Evolutionary conservation across 768 basidiomycete species (phyloP), one percentile per base, ranked within the genome.

Genomic region (Tremella yokohamensis): DNA sequence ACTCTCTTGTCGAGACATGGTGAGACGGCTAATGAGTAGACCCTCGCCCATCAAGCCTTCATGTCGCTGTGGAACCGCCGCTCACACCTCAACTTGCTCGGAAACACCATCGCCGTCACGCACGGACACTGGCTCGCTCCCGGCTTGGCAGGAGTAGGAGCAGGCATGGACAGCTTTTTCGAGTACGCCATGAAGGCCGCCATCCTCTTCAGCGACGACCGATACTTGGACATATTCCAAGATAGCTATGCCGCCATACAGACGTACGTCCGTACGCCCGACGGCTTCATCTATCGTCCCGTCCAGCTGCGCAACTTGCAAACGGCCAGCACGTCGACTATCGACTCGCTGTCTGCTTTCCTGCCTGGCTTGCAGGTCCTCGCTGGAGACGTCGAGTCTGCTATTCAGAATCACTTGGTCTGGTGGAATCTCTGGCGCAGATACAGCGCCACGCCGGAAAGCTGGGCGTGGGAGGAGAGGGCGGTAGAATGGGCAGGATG

Each of bases 311-410:
- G 83, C 50, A 84, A 79, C 25, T 90, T 93, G 18, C 86, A 89
- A 58, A 79, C 84, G 4, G 81, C 85, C 3, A 44, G 39, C 7
- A 89, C 86, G 69, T 78, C 81, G 45, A 87, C 85, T n/a, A 80
- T 94, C n/a, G 96, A 99, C 74, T 96, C 91, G 1, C 79, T 99
- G 15, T 90, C 91, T 1, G 92, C 96, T 1, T 99, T 98, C 75
- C 91, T 93, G 85, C 90, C 94, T n/a, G 96, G 93, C 19, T 80
- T 97, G 15, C 94, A 96, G 77, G 77, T 76, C 3, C 68, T 79
- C 1, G 69, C 75, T 8, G 79, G 79, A 16, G 89, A 96, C 78
- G 72, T 96, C 37, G 85, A 89, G 73, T 90, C 83, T 73, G 94
- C 93, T 16, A 89, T 96, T 66, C 89, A 89, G 68, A 82, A 88